Evolutionary conservation across 371 early-diverging fungal species (phyloP).

Genomic region (Blastocladiella emersonii): DNA sequence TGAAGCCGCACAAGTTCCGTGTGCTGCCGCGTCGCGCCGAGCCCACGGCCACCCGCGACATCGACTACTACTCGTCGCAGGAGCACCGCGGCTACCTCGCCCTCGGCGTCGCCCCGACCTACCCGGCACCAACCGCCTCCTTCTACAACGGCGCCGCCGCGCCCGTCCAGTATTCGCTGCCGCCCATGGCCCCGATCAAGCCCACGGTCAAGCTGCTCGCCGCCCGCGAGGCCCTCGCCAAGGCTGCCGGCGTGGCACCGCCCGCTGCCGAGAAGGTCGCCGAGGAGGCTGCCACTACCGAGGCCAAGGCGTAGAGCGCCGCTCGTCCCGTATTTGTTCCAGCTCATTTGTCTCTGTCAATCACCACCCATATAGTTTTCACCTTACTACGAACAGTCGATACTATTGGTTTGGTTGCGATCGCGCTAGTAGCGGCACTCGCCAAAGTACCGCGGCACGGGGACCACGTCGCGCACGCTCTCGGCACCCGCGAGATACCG

Average conservation of each 20-base stretch:
- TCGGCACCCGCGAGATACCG: constrained; percentile 63
- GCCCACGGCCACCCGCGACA: constrained; percentile 28
- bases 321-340: too few species aligned
- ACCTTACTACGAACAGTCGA: too few species aligned
- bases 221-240: not conserved
- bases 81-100: constrained; percentile 57
- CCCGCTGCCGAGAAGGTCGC: too few species aligned
- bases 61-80: constrained; percentile 41
- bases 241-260: too few species aligned
- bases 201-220: not conserved
- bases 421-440: constrained; percentile 1
- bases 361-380: too few species aligned
- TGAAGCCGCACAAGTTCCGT: constrained; percentile 69
- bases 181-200: not conserved
- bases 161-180: not conserved
- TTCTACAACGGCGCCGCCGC: not conserved
- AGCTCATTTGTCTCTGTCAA: too few species aligned
- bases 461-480: constrained; percentile 70
- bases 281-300: not conserved
- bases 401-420: too few species aligned
- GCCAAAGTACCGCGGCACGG: constrained; percentile 40
- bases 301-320: not conserved
- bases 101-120: not conserved
- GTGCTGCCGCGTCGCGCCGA: constrained; percentile 43
- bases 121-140: constrained; percentile 1